Evolutionary conservation across 1,139 yeast species (phyloP).

Genomic region (Candida gigantensis): DNA sequence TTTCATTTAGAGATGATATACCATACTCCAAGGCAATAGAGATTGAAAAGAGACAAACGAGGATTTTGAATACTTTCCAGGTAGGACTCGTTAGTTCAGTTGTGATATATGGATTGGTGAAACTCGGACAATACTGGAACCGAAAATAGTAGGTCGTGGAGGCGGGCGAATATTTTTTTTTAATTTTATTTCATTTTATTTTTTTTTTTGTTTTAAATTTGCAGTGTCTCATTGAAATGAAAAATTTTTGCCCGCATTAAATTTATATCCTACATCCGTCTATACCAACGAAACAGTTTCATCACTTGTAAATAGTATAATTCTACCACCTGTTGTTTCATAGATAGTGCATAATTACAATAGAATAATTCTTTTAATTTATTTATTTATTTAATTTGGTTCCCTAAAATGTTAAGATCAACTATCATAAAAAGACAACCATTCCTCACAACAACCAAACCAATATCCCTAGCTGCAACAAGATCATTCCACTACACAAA

Average conservation of each 20-base stretch:
- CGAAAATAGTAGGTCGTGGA: slow-evolving; percentile 1
- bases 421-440: slow-evolving; percentile 8
- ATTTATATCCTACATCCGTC: too few relatives aligned
- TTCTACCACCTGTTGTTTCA: too few relatives aligned
- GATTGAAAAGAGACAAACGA: slow-evolving; percentile 53
- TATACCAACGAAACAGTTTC: too few relatives aligned
- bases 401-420: slow-evolving; percentile 11
- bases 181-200: slow-evolving; percentile 1
- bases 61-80: slow-evolving; percentile 36
- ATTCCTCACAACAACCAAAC: slow-evolving; percentile 1
- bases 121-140: slow-evolving; percentile 9
- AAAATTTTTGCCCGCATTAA: slow-evolving; percentile 6
- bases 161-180: not conserved
- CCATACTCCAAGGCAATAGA: slow-evolving; percentile 70
- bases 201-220: slow-evolving; percentile 1
- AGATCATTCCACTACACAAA: slow-evolving; percentile 15
- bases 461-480: too few relatives aligned
- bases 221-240: too few relatives aligned
- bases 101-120: slow-evolving; percentile 12
- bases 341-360: too few relatives aligned
- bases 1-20: slow-evolving; percentile 83
- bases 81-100: slow-evolving; percentile 20
- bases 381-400: too few relatives aligned
- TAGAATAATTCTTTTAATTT: too few relatives aligned
- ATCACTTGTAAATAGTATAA: slow-evolving; percentile 7